phyloP scores from a whole-genome alignment of 2,329 filamentous ascomycete species.

The Zymoseptoria ardabiliae region DNA sequence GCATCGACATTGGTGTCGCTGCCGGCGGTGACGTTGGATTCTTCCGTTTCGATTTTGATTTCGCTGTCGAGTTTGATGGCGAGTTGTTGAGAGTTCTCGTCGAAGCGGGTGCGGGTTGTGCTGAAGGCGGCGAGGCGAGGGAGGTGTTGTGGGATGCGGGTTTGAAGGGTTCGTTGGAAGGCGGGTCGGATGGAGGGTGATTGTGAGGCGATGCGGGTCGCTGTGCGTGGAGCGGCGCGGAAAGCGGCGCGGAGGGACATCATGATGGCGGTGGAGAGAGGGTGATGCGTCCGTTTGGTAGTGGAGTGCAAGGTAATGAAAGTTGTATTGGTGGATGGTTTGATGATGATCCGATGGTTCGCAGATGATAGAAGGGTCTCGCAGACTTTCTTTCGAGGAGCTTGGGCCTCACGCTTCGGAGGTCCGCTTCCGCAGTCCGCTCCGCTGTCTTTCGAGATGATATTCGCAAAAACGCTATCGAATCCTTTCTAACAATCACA shows the following conservation, averaged over 20 bases:
- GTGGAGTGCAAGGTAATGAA: neutral
- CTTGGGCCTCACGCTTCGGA: neutral
- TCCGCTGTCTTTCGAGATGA: neutral
- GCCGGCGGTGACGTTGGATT: slow-evolving; percentile 51
- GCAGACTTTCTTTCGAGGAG: neutral
- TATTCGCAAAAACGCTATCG: too few species aligned
- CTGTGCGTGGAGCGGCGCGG: slow-evolving; percentile 38
- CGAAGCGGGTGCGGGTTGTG: slow-evolving; percentile 33
- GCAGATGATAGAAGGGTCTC: neutral
- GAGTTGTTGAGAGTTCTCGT: slow-evolving; percentile 66
- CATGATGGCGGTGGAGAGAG: slow-evolving; percentile 29
- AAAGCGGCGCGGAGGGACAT: slow-evolving; percentile 39
- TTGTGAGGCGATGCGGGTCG: slow-evolving; percentile 35
- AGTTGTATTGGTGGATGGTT: neutral
- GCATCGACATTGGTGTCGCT: slow-evolving; percentile 61
- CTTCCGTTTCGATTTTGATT: slow-evolving; percentile 74
- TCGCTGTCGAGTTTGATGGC: slow-evolving; percentile 79
- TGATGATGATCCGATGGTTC: neutral
- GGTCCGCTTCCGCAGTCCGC: neutral
- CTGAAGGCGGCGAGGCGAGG: slow-evolving; percentile 33
- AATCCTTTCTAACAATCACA: too few species aligned
- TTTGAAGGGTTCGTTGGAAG: slow-evolving; percentile 8
- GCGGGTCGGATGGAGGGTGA: slow-evolving; percentile 32
- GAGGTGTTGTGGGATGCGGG: slow-evolving; percentile 14
- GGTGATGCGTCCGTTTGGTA: neutral